Evolutionary conservation across 768 basidiomycete species (phyloP).

Genomic region (Hericium rajendrae): DNA sequence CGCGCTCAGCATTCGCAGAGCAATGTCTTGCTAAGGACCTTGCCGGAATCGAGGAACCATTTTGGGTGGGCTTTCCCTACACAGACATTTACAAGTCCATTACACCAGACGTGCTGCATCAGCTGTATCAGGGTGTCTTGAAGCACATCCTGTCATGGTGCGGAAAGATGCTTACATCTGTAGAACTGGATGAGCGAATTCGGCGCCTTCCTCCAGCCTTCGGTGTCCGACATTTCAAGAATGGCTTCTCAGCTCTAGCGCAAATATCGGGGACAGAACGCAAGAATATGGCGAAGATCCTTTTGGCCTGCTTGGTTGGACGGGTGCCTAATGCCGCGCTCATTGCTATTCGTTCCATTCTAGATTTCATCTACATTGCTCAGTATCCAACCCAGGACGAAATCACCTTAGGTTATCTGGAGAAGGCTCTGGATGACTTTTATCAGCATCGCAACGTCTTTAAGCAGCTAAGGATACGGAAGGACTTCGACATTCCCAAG

Average conservation of each 20-base stretch:
- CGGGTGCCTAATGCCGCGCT: background rate
- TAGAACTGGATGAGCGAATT: background rate
- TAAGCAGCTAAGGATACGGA: constrained; percentile 23
- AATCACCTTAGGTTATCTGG: constrained; percentile 20
- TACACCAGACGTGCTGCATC: constrained; percentile 14
- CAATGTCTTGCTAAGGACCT: background rate
- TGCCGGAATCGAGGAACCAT: constrained; percentile 1
- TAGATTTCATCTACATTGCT: constrained; percentile 32
- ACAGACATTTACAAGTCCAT: constrained; percentile 10
- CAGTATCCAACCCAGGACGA: constrained; percentile 25
- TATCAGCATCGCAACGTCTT: constrained; percentile 30
- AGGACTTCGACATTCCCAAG: constrained; percentile 35
- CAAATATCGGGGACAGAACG: background rate
- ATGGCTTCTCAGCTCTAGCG: background rate
- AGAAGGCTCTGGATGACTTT: constrained; percentile 22
- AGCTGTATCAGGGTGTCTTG: constrained; percentile 9
- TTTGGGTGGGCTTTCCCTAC: constrained; percentile 12
- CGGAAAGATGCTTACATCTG: background rate
- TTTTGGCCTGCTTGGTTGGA: background rate
- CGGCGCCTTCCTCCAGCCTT: background rate
- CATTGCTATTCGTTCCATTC: constrained; percentile 2
- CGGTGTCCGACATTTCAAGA: background rate
- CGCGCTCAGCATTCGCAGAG: background rate
- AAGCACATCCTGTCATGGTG: constrained; percentile 9
- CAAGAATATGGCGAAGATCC: background rate